These are phyloP conservation scores for Lipomyces japonicus DNA, from an alignment of 805 yeast species.

Conservation along the genomic window DNA sequence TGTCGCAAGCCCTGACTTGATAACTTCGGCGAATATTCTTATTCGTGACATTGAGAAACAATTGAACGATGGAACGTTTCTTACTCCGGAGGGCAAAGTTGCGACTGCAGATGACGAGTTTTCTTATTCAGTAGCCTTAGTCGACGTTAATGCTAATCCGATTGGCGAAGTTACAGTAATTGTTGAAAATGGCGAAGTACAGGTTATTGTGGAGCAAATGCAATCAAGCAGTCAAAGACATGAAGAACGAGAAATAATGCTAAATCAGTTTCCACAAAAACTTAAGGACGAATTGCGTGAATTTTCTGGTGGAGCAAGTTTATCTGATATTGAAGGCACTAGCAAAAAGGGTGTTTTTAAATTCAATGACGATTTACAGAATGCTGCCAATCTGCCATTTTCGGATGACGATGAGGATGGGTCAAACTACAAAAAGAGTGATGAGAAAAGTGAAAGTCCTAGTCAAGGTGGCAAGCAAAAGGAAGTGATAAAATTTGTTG, in stretches of 20 bases:
- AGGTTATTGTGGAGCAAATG: conserved; percentile 15
- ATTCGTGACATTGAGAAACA: conserved; percentile 18
- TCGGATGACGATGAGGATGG: no score
- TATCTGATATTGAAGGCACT: background rate
- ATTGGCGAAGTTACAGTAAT: conserved; percentile 20
- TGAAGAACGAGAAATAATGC: conserved; percentile 4
- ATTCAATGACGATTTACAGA: no score
- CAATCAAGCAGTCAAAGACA: background rate
- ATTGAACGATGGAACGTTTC: conserved; percentile 20
- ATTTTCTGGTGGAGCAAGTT: conserved; percentile 18
- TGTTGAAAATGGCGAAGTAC: conserved; percentile 14
- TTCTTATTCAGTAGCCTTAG: conserved; percentile 20
- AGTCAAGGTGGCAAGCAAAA: no score
- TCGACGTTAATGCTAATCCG: conserved; percentile 14
- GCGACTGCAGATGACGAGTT: conserved; percentile 20
- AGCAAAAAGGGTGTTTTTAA: no score
- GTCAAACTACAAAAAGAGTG: no score
- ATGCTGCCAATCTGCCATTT: no score
- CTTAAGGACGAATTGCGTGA: conserved; percentile 18
- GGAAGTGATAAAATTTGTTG: no score
- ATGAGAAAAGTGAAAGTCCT: no score
- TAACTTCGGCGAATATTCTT: conserved; percentile 18
- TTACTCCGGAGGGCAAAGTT: conserved; percentile 19
- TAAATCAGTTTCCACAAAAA: conserved; percentile 10
- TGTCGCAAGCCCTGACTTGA: conserved; percentile 11